Percentiles rank a stretch among this genome's conserved stretches.
phyloP scores from a whole-genome alignment of 495 filamentous ascomycete species.

The Neurospora intermedia region DNA sequence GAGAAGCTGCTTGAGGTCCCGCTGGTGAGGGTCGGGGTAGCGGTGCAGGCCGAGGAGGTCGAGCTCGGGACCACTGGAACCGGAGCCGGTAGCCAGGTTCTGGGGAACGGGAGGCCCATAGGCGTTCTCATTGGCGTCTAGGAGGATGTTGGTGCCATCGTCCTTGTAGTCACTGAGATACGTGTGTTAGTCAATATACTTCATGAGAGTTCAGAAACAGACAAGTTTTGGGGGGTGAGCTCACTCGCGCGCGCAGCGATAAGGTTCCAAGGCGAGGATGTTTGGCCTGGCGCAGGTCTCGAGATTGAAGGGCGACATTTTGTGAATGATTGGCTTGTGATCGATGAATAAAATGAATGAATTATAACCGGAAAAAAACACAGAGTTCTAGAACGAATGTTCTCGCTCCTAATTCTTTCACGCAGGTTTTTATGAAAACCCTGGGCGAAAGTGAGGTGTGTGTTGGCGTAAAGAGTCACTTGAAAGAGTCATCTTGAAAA shows the following conservation, averaged over 20 bases:
- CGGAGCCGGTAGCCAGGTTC: slow-evolving; percentile 11
- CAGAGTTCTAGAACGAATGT: neutral
- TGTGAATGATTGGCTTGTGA: slow-evolving; percentile 1
- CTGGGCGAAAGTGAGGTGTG: neutral
- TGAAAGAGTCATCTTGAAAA: neutral
- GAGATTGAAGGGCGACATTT: slow-evolving; percentile 55
- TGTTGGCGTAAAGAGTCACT: neutral
- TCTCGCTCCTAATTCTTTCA: neutral
- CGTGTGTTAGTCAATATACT: slow-evolving; percentile 18
- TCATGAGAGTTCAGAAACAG: slow-evolving; percentile 4
- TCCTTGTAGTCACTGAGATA: slow-evolving; percentile 88
- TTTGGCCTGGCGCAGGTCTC: slow-evolving; percentile 74
- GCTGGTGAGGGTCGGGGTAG: slow-evolving; percentile 94
- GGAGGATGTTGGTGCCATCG: slow-evolving; percentile 88
- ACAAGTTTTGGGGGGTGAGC: slow-evolving; percentile 8
- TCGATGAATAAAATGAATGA: neutral
- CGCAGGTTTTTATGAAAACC: neutral
- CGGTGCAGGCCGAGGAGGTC: slow-evolving; percentile 75
- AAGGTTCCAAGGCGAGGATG: slow-evolving; percentile 72
- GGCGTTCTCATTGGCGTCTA: slow-evolving; percentile 97
- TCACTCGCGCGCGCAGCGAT: slow-evolving; percentile 76
- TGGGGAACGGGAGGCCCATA: slow-evolving; percentile 60
- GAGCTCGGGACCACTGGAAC: slow-evolving; percentile 31
- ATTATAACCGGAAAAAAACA: neutral
- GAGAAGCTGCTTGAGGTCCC: slow-evolving; percentile 71